Percentiles rank a stretch among this genome's conserved stretches.
Evolutionary conservation across 306 rosid species (phyloP).

Genomic region (Canavalia ensiformis): DNA sequence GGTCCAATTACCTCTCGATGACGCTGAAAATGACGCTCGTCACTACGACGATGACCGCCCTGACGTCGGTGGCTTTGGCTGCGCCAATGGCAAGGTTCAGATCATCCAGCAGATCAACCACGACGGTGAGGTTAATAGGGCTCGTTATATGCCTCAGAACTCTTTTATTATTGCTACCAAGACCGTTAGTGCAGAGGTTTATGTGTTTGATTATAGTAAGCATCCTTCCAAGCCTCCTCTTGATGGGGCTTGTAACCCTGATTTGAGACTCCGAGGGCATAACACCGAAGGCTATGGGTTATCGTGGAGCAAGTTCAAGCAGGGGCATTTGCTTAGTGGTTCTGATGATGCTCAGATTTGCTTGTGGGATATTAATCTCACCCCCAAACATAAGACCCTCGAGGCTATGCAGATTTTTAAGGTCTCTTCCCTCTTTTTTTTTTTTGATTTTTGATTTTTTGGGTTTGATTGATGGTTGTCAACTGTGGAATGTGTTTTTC

Average conservation of each 20-base stretch:
- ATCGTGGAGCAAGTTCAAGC: constrained; percentile 95
- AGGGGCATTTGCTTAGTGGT: constrained; percentile 94
- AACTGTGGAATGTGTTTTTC: background rate
- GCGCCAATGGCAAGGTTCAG: constrained; percentile 94
- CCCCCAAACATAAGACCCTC: constrained; percentile 77
- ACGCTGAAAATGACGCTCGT: constrained; percentile 94
- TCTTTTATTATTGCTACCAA: constrained; percentile 90
- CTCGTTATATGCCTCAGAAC: constrained; percentile 96
- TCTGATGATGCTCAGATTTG: constrained; percentile 99
- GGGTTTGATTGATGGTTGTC: background rate
- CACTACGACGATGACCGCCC: constrained; percentile 89
- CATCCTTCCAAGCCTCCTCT: constrained; percentile 98
- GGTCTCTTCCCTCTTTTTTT: constrained; percentile 52
- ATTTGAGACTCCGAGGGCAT: constrained; percentile 90
- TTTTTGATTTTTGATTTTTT: background rate
- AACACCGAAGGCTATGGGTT: constrained; percentile 96
- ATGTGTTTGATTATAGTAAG: constrained; percentile 92
- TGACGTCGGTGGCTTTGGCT: constrained; percentile 86
- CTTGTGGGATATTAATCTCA: constrained; percentile 91
- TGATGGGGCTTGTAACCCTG: constrained; percentile 96
- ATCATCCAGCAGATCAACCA: constrained; percentile 97
- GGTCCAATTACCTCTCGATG: constrained; percentile 95
- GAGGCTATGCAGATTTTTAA: constrained; percentile 91
- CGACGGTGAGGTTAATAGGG: constrained; percentile 97
- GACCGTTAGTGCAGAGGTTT: constrained; percentile 93